phyloP scores from a whole-genome alignment of 2,329 filamentous ascomycete genomes.

The Verticillium nubilum region DNA sequence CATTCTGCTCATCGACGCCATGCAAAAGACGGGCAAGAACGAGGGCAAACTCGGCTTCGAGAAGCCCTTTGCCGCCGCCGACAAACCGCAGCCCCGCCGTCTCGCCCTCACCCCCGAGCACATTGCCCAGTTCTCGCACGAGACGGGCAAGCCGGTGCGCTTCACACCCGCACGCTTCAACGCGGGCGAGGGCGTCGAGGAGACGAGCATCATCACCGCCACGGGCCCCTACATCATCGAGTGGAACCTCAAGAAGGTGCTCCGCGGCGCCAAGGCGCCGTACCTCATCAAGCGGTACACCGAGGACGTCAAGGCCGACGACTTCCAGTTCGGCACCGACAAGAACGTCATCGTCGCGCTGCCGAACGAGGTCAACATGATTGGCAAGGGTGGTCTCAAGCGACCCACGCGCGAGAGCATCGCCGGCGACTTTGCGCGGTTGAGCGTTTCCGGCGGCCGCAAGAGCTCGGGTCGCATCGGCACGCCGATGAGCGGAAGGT shows the following conservation, averaged over 20 bases:
- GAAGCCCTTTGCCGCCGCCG: constrained; percentile 83
- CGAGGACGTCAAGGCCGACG: constrained; percentile 95
- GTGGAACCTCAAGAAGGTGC: constrained; percentile 89
- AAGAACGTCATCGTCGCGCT: constrained; percentile 97
- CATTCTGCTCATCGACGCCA: constrained; percentile 83
- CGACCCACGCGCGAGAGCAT: constrained; percentile 92
- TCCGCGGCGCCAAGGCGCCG: constrained; percentile 74
- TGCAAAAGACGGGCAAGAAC: constrained; percentile 91
- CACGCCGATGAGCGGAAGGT: constrained; percentile 51
- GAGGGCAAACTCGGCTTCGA: constrained; percentile 98
- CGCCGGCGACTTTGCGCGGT: constrained; percentile 47
- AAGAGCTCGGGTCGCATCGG: constrained; percentile 47
- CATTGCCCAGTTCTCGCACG: constrained; percentile 95
- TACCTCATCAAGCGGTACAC: constrained; percentile 96
- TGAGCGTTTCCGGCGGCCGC: constrained; percentile 38
- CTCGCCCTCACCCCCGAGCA: constrained; percentile 85
- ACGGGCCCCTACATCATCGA: constrained; percentile 96
- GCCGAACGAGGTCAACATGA: constrained; percentile 98
- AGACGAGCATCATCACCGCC: constrained; percentile 94
- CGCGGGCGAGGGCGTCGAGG: constrained; percentile 70
- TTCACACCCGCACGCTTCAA: constrained; percentile 96
- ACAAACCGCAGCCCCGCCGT: constrained; percentile 88
- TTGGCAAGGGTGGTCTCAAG: constrained; percentile 78
- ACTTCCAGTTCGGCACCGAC: constrained; percentile 95
- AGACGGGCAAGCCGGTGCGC: constrained; percentile 78